A percentile compares a stretch with the other conserved stretches of the same genome.
phyloP scores from a whole-genome alignment of 176 grass and related monocot species.

The Alloteropsis semialata region DNA sequence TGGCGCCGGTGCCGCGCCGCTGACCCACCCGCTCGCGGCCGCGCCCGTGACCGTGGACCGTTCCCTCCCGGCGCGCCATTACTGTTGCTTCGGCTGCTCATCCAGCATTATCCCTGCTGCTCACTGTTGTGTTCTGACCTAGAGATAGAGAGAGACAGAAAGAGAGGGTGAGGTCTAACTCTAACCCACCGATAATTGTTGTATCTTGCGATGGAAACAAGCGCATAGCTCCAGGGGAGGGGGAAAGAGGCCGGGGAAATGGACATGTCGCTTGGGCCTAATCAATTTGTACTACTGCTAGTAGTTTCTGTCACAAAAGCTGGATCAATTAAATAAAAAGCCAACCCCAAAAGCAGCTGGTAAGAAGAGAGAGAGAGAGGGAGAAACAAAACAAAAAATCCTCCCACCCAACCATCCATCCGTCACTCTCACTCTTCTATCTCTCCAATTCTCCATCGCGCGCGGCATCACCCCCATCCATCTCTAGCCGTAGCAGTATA shows the following conservation, averaged over 20 bases:
- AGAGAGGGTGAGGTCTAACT: not conserved
- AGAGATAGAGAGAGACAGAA: not conserved
- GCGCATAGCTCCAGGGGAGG: not conserved
- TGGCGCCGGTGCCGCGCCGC: slow-evolving; percentile 44
- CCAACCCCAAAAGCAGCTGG: slow-evolving; percentile 15
- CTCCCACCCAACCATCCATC: slow-evolving; percentile 27
- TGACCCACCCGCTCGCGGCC: slow-evolving; percentile 29
- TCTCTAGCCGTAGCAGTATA: slow-evolving; percentile 5
- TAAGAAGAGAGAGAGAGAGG: not conserved
- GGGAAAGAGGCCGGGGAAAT: slow-evolving; percentile 33
- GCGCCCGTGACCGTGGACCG: slow-evolving; percentile 33
- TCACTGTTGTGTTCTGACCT: not conserved
- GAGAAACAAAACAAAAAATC: not conserved
- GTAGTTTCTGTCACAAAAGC: slow-evolving; percentile 41
- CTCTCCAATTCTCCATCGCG: not conserved
- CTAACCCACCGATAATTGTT: not conserved
- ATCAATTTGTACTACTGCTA: slow-evolving; percentile 18
- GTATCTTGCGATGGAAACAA: slow-evolving; percentile 19
- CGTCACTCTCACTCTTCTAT: slow-evolving; percentile 15
- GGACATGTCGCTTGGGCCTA: slow-evolving; percentile 39
- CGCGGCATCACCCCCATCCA: not conserved
- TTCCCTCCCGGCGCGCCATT: not conserved
- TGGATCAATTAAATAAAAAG: slow-evolving; percentile 36
- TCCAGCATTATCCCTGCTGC: not conserved
- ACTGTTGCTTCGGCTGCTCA: not conserved